Evolutionary conservation across 1,284 basidiomycete species (phyloP), one percentile per base, ranked within the genome.

Genomic region (Ustilago cynodontis): DNA sequence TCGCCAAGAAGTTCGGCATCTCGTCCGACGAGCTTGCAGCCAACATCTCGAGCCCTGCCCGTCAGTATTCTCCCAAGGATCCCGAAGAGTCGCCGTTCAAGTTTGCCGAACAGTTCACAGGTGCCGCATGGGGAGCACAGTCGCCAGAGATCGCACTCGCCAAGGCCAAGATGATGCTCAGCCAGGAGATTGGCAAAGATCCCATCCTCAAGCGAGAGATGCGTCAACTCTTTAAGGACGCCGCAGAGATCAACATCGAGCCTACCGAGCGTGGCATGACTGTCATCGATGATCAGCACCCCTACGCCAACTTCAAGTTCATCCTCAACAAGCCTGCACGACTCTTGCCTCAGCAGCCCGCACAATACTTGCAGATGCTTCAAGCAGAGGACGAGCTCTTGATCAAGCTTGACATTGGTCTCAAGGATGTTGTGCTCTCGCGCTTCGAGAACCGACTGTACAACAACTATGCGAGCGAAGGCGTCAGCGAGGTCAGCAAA

Each of bases 291-390:
- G 91, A 95, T 77, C 90, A 92, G 79, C 93, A 98, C 86, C 90
- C 91, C 0, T 97, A 93, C 87, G 94, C 92, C 84, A 95, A 91
- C 79, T 99, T 99, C 90, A 99, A 99, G 88, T 99, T 98, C 87
- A 89, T 99, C 43, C 88, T 90, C 45, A 89, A 92, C 79, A 99
- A 98, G 86, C 92, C 91, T 11, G 89, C 94, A 33, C 86, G 86
- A n/a, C 89, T 91, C 8, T 91, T 98, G 89, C 64, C 82, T 11
- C 68, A 68, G 33, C 69, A 79, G 24, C 74, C 80, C 20, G 75
- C 93, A 9, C 94, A 96, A 82, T 97, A 96, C 87, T 88, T 99
- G 33, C 91, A 94, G 78, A 97, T 99, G 77, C 90, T 99, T 10
- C 90, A 91, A 51, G 97, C 97, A 1, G 97, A 99, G 86, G 88